phyloP scores from a whole-genome alignment of 495 filamentous ascomycete genomes.

The Letharia lupina region DNA sequence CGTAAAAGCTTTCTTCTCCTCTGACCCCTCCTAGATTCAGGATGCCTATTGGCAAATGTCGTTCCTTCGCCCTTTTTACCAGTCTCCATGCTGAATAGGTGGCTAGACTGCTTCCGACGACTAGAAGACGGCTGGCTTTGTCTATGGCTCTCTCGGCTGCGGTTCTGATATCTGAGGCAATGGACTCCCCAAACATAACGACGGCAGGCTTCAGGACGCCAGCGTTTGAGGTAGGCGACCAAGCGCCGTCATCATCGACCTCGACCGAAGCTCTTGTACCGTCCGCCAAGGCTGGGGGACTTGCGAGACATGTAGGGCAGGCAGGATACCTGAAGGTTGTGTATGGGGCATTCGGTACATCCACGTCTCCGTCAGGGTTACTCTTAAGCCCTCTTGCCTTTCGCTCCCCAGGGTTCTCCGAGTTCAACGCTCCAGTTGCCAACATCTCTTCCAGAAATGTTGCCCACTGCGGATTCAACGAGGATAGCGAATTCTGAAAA shows the following conservation, averaged over 20 bases:
- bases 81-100: slow-evolving; percentile 93
- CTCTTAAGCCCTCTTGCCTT: slow-evolving; percentile 61
- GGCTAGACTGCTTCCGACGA: slow-evolving; percentile 82
- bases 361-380: slow-evolving; percentile 93
- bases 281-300: slow-evolving; percentile 53
- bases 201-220: slow-evolving; percentile 88
- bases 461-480: slow-evolving; percentile 81
- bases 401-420: slow-evolving; percentile 65
- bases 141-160: slow-evolving; percentile 78
- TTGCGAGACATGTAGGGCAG: slow-evolving; percentile 68
- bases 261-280: slow-evolving; percentile 51
- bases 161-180: slow-evolving; percentile 53
- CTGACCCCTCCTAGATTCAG: slow-evolving; percentile 77
- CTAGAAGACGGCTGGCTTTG: slow-evolving; percentile 59
- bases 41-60: slow-evolving; percentile 76
- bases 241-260: slow-evolving; percentile 76
- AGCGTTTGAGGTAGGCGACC: slow-evolving; percentile 55
- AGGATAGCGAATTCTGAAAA: slow-evolving; percentile 69
- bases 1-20: slow-evolving; percentile 65
- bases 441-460: slow-evolving; percentile 64
- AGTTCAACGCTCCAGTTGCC: slow-evolving; percentile 62
- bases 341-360: slow-evolving; percentile 81
- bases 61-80: slow-evolving; percentile 70
- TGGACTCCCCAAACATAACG: slow-evolving; percentile 92
- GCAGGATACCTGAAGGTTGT: slow-evolving; percentile 85